Percentiles rank a stretch among this genome's conserved stretches.
Evolutionary conservation across 129 eudicot genomes (phyloP).

Genomic region (Smallanthus sonchifolius): DNA sequence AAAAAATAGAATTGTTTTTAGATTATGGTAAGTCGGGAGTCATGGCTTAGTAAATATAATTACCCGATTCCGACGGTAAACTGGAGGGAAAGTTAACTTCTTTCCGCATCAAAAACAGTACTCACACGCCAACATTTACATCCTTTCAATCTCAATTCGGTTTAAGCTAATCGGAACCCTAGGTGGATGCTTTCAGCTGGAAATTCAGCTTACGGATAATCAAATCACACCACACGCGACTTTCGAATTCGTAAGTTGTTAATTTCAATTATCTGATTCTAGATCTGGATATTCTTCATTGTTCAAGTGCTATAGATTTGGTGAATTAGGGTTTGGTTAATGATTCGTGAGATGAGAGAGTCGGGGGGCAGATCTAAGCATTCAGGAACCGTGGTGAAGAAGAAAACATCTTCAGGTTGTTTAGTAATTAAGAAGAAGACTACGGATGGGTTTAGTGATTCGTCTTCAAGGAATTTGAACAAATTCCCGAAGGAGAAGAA

Average conservation of each 20-base stretch:
- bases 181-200: not conserved
- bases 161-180: not conserved
- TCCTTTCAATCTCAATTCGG: too few relatives aligned
- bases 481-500: conserved; percentile 32
- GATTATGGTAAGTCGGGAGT: too few relatives aligned
- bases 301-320: not conserved
- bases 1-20: too few relatives aligned
- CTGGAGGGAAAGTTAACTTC: too few relatives aligned
- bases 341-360: conserved; percentile 47
- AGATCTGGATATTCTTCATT: conserved; percentile 12
- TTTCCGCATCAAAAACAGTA: too few relatives aligned
- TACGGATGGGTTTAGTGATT: conserved; percentile 20
- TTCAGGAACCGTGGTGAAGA: conserved; percentile 54
- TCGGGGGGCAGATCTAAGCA: conserved; percentile 28
- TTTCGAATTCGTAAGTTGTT: not conserved
- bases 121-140: too few relatives aligned
- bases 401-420: conserved; percentile 61
- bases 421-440: conserved; percentile 52
- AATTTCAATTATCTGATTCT: not conserved
- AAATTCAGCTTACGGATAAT: not conserved
- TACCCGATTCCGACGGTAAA: too few relatives aligned
- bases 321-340: not conserved
- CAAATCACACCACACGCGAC: too few relatives aligned
- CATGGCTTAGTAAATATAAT: too few relatives aligned
- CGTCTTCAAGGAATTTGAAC: conserved; percentile 9